A percentile compares a stretch with the other conserved stretches of the same genome.
phyloP scores from a whole-genome alignment of 805 yeast species.

The Candida nanaspora region DNA sequence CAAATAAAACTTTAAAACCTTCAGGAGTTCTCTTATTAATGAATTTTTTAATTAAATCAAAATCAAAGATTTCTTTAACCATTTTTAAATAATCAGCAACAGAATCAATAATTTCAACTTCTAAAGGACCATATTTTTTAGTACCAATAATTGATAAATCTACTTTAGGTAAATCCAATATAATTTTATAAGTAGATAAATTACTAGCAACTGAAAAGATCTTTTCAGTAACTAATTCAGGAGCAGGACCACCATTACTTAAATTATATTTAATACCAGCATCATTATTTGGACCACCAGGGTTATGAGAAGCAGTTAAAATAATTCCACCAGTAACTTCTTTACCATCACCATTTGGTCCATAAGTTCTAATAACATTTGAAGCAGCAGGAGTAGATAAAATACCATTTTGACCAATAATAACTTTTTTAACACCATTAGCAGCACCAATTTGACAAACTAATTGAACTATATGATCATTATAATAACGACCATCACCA shows the following conservation, averaged over 20 bases:
- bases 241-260: conserved; percentile 97
- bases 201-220: conserved; percentile 65
- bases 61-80: conserved; percentile 83
- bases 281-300: conserved; percentile 92
- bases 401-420: conserved; percentile 83
- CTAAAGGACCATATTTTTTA: conserved; percentile 46
- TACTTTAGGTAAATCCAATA: conserved; percentile 51
- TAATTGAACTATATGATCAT: conserved; percentile 69
- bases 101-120: conserved; percentile 77
- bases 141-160: conserved; percentile 56
- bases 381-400: conserved; percentile 96
- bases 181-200: conserved; percentile 53
- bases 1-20: conserved; percentile 73
- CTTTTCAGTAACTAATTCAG: conserved; percentile 85
- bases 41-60: conserved; percentile 69
- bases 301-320: conserved; percentile 94
- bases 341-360: conserved; percentile 27
- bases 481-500: conserved; percentile 95
- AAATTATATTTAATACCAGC: conserved; percentile 94
- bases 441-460: conserved; percentile 85
- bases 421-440: conserved; percentile 78
- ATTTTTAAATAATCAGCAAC: conserved; percentile 70
- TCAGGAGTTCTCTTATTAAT: conserved; percentile 42
- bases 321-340: conserved; percentile 88
- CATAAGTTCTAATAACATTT: conserved; percentile 72